Percentiles rank a stretch among this genome's conserved stretches.
These are phyloP conservation scores for Porphyridium purpureum DNA, from an alignment of 23 red algal genomes.

Conservation along the genomic window DNA sequence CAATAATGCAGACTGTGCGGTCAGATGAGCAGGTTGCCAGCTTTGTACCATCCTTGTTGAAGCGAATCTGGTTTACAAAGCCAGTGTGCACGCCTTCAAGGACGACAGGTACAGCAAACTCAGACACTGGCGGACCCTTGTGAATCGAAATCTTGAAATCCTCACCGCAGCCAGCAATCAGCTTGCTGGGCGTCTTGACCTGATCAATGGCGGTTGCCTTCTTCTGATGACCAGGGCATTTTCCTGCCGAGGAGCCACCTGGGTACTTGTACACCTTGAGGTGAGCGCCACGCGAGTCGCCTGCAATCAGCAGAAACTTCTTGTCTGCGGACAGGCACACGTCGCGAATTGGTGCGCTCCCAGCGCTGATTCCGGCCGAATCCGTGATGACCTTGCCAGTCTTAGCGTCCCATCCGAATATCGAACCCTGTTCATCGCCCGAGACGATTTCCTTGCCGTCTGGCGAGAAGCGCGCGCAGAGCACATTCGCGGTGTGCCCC, in stretches of 20 bases:
- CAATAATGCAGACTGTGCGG: slow-evolving; percentile 21
- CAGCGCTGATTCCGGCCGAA: no score
- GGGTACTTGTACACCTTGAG: slow-evolving; percentile 51
- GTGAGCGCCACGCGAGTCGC: slow-evolving; percentile 30
- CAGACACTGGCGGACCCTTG: slow-evolving; percentile 40
- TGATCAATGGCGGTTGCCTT: slow-evolving; percentile 4
- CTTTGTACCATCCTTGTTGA: slow-evolving; percentile 21
- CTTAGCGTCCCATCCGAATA: slow-evolving; percentile 36
- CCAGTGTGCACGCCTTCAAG: slow-evolving; percentile 17
- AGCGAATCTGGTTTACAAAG: slow-evolving; percentile 52
- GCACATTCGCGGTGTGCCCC: slow-evolving; percentile 34
- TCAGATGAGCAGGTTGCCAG: slow-evolving; percentile 34
- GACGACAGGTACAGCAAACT: slow-evolving; percentile 27
- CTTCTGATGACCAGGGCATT: slow-evolving; percentile 39
- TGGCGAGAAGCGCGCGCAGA: slow-evolving; percentile 19
- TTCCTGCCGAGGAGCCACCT: slow-evolving; percentile 25
- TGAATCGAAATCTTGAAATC: slow-evolving; percentile 48
- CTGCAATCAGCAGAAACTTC: slow-evolving; percentile 23
- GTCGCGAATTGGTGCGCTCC: slow-evolving; percentile 27
- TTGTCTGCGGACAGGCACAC: slow-evolving; percentile 22
- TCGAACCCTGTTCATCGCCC: slow-evolving; percentile 30
- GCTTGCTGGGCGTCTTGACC: background rate
- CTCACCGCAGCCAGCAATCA: slow-evolving; percentile 21
- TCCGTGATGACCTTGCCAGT: slow-evolving; percentile 10
- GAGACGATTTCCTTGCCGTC: slow-evolving; percentile 33